Percentiles rank a stretch among this genome's conserved stretches.
These are phyloP conservation scores for Lipomyces oligophaga DNA, from an alignment of 805 yeast genomes.

Conservation along the genomic window DNA sequence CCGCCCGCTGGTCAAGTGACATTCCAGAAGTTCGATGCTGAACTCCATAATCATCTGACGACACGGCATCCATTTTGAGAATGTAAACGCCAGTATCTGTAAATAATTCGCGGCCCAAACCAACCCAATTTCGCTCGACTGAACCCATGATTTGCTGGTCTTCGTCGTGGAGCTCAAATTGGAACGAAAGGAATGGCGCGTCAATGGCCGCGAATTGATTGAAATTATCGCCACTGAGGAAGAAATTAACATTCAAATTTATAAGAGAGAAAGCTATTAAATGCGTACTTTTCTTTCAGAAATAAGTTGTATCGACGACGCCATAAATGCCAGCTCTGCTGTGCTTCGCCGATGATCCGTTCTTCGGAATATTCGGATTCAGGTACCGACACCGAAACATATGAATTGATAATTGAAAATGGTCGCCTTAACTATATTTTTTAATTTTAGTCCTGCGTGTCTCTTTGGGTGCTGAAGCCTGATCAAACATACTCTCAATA, in stretches of 20 bases:
- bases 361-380: constrained; percentile 40
- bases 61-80: constrained; percentile 67
- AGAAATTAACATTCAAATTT: background rate
- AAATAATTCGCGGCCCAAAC: constrained; percentile 84
- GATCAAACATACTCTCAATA: constrained; percentile 35
- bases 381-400: constrained; percentile 65
- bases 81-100: constrained; percentile 95
- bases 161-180: constrained; percentile 70
- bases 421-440: constrained; percentile 40
- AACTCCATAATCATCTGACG: constrained; percentile 46
- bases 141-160: constrained; percentile 59
- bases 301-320: constrained; percentile 83
- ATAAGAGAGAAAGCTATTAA: background rate
- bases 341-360: constrained; percentile 70
- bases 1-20: constrained; percentile 78
- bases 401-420: constrained; percentile 84
- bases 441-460: too few relatives aligned
- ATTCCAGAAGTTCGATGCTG: constrained; percentile 39
- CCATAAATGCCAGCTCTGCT: constrained; percentile 95
- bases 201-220: constrained; percentile 85
- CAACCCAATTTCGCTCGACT: constrained; percentile 93
- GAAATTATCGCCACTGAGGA: constrained; percentile 37
- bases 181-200: constrained; percentile 80
- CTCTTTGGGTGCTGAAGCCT: too few relatives aligned
- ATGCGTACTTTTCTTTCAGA: constrained; percentile 28